These are phyloP conservation scores for Caloboletus firmus DNA, from an alignment of 1,284 basidiomycete species.

Conservation along the genomic window DNA sequence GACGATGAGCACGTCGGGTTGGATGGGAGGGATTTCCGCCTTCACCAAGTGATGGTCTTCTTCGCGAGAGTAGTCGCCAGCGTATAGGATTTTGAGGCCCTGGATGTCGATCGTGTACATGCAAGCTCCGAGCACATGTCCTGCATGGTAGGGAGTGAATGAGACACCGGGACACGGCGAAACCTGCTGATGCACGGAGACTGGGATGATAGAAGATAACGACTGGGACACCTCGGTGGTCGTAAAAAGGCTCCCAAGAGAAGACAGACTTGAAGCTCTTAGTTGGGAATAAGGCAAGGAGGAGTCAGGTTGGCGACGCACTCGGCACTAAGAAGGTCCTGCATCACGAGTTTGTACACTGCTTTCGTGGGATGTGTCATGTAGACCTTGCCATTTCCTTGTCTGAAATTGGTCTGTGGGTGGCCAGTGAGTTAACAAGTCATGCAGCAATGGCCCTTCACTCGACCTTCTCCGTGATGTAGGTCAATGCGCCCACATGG, in stretches of 20 bases:
- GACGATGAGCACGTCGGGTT: conserved; percentile 94
- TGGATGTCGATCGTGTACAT: conserved; percentile 99
- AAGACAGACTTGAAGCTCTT: conserved; percentile 50
- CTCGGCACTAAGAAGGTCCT: conserved; percentile 95
- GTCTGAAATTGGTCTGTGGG: conserved; percentile 85
- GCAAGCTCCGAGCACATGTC: conserved; percentile 95
- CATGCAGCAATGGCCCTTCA: neutral
- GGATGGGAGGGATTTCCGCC: conserved; percentile 89
- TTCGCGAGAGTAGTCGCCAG: conserved; percentile 97
- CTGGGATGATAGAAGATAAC: conserved; percentile 86
- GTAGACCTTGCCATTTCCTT: conserved; percentile 94
- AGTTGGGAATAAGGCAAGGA: neutral
- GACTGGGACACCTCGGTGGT: conserved; percentile 88
- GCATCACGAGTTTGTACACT: conserved; percentile 98
- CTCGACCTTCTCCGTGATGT: conserved; percentile 93
- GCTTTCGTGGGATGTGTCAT: conserved; percentile 99
- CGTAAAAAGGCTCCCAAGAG: conserved; percentile 78
- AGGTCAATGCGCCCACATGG: conserved; percentile 95
- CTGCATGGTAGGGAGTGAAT: conserved; percentile 97
- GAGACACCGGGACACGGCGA: conserved; percentile 86
- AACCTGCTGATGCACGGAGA: conserved; percentile 95
- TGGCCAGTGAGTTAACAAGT: conserved; percentile 1
- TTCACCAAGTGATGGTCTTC: conserved; percentile 97
- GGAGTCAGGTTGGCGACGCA: conserved; percentile 37
- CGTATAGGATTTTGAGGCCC: conserved; percentile 92